Conservation (phyloP, 805 yeast genomes). For the Cyberlindnera euphorbiae region DNA sequence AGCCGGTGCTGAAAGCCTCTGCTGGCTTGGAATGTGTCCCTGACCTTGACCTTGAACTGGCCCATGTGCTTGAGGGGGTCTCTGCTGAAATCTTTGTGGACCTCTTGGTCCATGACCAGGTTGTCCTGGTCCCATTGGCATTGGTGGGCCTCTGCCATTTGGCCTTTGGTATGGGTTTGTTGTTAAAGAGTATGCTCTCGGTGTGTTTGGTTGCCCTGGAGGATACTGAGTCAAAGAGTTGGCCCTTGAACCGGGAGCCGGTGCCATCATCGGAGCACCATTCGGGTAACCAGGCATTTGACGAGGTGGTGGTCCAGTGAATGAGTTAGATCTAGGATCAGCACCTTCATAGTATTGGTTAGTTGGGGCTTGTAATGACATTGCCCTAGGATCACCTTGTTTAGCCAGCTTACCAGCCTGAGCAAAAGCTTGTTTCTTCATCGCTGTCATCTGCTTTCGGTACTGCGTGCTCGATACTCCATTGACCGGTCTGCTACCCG, state of each 20-base stretch:
- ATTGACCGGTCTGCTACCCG: conserved; percentile 18
- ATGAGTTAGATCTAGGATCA: conserved; percentile 30
- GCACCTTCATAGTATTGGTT: conserved; percentile 19
- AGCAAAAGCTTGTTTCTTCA: conserved; percentile 52
- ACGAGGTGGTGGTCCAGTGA: conserved; percentile 34
- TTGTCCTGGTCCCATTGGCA: background rate
- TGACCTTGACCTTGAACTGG: no score
- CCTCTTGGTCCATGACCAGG: conserved; percentile 2
- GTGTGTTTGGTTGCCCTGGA: conserved; percentile 1
- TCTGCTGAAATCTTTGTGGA: conserved; percentile 1
- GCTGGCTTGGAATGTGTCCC: no score
- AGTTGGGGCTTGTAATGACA: conserved; percentile 34
- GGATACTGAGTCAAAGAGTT: conserved; percentile 15
- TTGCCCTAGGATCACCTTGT: conserved; percentile 36
- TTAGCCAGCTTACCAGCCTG: conserved; percentile 35
- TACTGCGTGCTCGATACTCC: conserved; percentile 53
- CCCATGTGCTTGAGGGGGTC: background rate
- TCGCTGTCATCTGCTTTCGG: conserved; percentile 63
- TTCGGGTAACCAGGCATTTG: background rate
- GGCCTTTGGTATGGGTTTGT: conserved; percentile 19
- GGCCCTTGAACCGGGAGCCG: conserved; percentile 10
- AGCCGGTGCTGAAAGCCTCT: conserved; percentile 18
- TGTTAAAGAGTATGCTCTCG: conserved; percentile 21
- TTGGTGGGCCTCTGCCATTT: no score
- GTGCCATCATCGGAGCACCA: background rate